Percentiles rank a stretch among this genome's conserved stretches.
Conservation (phyloP, 208 protist species). For the Trypanosoma brucei region DNA sequence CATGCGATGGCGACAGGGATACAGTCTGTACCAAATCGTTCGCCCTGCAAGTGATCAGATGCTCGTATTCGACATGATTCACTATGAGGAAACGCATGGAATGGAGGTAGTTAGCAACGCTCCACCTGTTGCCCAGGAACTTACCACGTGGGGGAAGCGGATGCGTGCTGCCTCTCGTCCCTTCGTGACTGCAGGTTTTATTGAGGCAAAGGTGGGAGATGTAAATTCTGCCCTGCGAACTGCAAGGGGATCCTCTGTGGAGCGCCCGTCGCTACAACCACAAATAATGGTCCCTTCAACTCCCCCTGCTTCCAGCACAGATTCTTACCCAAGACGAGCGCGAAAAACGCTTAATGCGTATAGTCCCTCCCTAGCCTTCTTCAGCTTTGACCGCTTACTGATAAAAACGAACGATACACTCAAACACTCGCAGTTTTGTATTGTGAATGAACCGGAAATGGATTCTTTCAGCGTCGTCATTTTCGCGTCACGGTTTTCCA, state of each 20-base stretch:
- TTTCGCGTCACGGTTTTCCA: slow-evolving; percentile 34
- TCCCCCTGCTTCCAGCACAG: slow-evolving; percentile 10
- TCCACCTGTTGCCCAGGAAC: slow-evolving; percentile 28
- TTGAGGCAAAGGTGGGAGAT: slow-evolving; percentile 53
- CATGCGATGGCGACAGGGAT: slow-evolving; percentile 31
- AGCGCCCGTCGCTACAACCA: not conserved
- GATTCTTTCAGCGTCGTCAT: slow-evolving; percentile 19
- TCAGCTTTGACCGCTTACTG: slow-evolving; percentile 4
- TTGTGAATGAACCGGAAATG: slow-evolving; percentile 16
- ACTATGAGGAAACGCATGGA: slow-evolving; percentile 30
- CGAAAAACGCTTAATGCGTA: not conserved
- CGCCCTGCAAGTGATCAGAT: slow-evolving; percentile 9
- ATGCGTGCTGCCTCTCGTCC: slow-evolving; percentile 33
- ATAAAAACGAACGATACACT: slow-evolving; percentile 27
- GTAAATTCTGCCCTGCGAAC: slow-evolving; percentile 30
- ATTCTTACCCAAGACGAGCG: not conserved
- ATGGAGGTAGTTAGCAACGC: slow-evolving; percentile 52
- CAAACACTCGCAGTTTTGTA: slow-evolving; percentile 10
- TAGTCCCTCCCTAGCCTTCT: slow-evolving; percentile 1
- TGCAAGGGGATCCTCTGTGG: slow-evolving; percentile 9
- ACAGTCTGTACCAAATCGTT: slow-evolving; percentile 41
- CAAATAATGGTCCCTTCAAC: slow-evolving; percentile 6
- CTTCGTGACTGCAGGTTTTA: slow-evolving; percentile 35
- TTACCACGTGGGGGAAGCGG: slow-evolving; percentile 41
- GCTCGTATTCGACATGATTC: slow-evolving; percentile 40